A percentile compares a stretch with the other conserved stretches of the same genome.
These are phyloP conservation scores for Diplodia mutila DNA, from an alignment of 2,329 filamentous ascomycete species.

Conservation along the genomic window DNA sequence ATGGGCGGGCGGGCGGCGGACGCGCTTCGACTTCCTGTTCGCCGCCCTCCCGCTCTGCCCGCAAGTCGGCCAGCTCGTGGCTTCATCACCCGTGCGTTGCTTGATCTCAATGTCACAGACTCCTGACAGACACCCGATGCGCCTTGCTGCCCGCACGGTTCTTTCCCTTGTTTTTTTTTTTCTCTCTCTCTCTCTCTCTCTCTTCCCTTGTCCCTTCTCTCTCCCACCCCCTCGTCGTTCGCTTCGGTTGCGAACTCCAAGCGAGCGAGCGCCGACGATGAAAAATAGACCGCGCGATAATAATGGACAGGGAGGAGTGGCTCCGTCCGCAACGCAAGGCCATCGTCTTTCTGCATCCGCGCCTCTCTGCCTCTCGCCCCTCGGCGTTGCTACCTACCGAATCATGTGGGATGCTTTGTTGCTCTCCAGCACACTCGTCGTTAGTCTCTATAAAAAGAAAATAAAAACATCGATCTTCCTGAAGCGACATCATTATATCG, in stretches of 20 bases:
- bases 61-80: neutral
- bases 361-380: neutral
- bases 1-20: neutral
- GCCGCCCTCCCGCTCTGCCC: neutral
- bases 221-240: neutral
- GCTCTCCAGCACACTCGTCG: no score
- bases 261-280: constrained; percentile 11
- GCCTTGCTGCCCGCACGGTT: neutral
- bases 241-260: neutral
- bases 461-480: neutral
- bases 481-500: neutral
- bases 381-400: no score
- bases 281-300: neutral
- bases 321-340: neutral
- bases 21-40: constrained; percentile 16
- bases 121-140: neutral
- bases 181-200: no score
- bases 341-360: neutral
- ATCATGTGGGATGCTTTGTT: no score
- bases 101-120: neutral
- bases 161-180: neutral
- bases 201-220: neutral
- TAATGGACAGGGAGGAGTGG: neutral
- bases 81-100: neutral
- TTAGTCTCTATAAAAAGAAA: neutral